Percentiles rank a stretch among this genome's conserved stretches.
These are phyloP conservation scores for Phanerochaete carnosa DNA, from an alignment of 768 basidiomycete genomes.

Conservation along the genomic window DNA sequence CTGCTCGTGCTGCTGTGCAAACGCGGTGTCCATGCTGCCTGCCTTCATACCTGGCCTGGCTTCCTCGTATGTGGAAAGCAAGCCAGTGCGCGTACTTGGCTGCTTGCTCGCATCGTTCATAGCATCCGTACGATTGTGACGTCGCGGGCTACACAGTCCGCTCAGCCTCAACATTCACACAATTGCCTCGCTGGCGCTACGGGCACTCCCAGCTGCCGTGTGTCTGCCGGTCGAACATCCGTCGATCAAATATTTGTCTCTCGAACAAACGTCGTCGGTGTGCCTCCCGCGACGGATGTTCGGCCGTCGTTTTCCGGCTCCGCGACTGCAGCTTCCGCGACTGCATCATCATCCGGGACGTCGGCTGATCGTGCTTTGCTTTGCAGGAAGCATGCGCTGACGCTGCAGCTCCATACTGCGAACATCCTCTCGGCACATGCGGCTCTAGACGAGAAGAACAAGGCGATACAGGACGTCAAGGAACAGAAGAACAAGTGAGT, in stretches of 20 bases:
- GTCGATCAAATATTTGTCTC: too few relatives aligned
- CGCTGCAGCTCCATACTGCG: constrained; percentile 81
- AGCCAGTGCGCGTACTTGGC: too few relatives aligned
- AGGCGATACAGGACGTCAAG: constrained; percentile 73
- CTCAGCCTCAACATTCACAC: too few relatives aligned
- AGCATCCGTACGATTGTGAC: too few relatives aligned
- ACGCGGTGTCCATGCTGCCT: neutral
- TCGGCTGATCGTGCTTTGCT: neutral
- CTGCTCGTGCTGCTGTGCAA: neutral
- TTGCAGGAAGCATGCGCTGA: constrained; percentile 75
- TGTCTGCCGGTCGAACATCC: too few relatives aligned
- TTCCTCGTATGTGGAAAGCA: too few relatives aligned
- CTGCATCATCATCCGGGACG: neutral
- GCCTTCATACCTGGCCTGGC: too few relatives aligned
- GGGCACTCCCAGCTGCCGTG: too few relatives aligned
- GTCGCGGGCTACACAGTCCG: too few relatives aligned
- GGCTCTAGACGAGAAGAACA: constrained; percentile 72
- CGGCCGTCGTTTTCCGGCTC: constrained; percentile 6
- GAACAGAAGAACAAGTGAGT: constrained; percentile 84
- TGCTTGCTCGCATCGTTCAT: too few relatives aligned
- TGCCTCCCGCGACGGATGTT: neutral
- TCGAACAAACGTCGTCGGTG: too few relatives aligned
- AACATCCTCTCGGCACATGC: constrained; percentile 85
- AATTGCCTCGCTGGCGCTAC: too few relatives aligned
- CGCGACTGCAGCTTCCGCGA: constrained; percentile 7